phyloP scores from a whole-genome alignment of 176 grass and related monocot genomes.

The Thalia dealbata region DNA sequence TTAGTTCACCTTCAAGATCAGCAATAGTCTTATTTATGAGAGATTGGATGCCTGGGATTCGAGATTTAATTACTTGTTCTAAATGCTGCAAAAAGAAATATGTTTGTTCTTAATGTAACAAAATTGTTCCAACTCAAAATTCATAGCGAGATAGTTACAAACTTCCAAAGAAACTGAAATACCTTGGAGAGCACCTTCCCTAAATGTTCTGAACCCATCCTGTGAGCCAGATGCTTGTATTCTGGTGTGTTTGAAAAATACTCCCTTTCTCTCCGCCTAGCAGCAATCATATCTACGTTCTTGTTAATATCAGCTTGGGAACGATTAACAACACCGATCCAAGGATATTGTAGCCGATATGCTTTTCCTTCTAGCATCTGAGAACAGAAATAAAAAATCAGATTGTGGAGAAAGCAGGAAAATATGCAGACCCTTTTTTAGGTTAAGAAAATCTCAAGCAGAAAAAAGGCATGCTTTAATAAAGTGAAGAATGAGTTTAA shows the following conservation, averaged over 20 bases:
- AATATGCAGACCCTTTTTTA: background rate
- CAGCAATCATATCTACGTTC: slow-evolving; percentile 97
- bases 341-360: slow-evolving; percentile 67
- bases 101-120: background rate
- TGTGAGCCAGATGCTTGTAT: slow-evolving; percentile 73
- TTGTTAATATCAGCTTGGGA: slow-evolving; percentile 97
- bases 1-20: slow-evolving; percentile 11
- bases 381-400: background rate
- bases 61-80: slow-evolving; percentile 19
- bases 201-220: slow-evolving; percentile 95
- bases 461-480: background rate
- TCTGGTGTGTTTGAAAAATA: slow-evolving; percentile 80
- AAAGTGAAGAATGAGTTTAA: background rate
- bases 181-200: slow-evolving; percentile 67
- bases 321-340: slow-evolving; percentile 96
- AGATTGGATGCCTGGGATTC: slow-evolving; percentile 21
- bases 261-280: slow-evolving; percentile 74
- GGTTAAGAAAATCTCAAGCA: background rate
- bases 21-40: slow-evolving; percentile 16
- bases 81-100: slow-evolving; percentile 34
- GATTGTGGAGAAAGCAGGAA: background rate
- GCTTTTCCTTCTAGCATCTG: slow-evolving; percentile 94
- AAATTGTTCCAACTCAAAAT: background rate
- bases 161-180: background rate
- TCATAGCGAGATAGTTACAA: background rate